Percentiles rank a stretch among this genome's conserved stretches.
Evolutionary conservation across 208 protist species (phyloP).

Genomic region (Leishmania major): DNA sequence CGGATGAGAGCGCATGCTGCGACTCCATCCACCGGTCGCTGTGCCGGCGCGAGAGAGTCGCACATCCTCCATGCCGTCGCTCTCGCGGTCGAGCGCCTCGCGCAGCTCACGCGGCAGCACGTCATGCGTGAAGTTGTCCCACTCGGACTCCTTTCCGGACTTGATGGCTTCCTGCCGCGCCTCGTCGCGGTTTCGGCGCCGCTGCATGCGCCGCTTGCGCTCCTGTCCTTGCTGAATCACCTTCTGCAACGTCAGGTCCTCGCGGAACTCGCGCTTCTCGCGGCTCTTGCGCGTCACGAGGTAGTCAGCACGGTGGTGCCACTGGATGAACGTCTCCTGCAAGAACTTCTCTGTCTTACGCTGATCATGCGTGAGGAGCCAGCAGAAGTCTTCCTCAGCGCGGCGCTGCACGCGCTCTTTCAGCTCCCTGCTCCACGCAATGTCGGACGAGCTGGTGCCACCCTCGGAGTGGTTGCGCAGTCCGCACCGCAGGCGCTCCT

Average conservation of each 20-base stretch:
- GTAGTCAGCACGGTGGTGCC: conserved; percentile 89
- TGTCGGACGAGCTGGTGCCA: conserved; percentile 60
- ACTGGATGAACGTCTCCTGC: conserved; percentile 86
- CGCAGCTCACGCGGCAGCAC: conserved; percentile 86
- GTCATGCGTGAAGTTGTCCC: conserved; percentile 86
- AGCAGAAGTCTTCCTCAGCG: conserved; percentile 78
- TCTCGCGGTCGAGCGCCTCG: conserved; percentile 83
- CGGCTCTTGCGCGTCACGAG: conserved; percentile 85
- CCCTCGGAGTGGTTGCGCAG: conserved; percentile 71
- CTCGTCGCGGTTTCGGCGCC: conserved; percentile 44
- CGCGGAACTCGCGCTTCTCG: conserved; percentile 87
- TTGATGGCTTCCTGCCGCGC: conserved; percentile 44
- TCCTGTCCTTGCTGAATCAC: conserved; percentile 87
- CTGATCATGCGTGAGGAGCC: conserved; percentile 72
- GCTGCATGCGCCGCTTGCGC: conserved; percentile 85
- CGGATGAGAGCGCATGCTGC: conserved; percentile 68
- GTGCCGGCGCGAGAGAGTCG: conserved; percentile 71
- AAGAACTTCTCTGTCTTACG: conserved; percentile 82
- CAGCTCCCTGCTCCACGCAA: conserved; percentile 77
- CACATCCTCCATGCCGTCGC: conserved; percentile 91
- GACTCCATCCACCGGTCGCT: conserved; percentile 77
- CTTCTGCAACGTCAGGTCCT: conserved; percentile 78
- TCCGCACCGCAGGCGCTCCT: conserved; percentile 75
- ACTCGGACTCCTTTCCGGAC: conserved; percentile 60
- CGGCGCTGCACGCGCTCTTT: conserved; percentile 52